phyloP scores from a whole-genome alignment of 148 eudicot species.

The Fallopia convolvulus region DNA sequence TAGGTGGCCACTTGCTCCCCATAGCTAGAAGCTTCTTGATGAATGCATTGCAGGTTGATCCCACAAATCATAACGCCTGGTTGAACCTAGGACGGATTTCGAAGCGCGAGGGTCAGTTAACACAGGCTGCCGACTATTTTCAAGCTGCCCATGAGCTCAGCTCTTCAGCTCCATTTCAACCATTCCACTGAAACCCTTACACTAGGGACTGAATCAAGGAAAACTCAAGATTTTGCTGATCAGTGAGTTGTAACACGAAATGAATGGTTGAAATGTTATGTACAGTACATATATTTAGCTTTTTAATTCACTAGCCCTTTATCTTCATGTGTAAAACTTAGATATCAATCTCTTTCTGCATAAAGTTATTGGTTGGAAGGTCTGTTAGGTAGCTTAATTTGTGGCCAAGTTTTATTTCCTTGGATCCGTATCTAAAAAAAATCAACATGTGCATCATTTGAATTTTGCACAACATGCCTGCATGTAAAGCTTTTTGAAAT shows the following conservation, averaged over 20 bases:
- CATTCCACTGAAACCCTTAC: slow-evolving; percentile 13
- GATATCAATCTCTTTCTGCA: slow-evolving; percentile 1
- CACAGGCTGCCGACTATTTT: slow-evolving; percentile 81
- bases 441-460: neutral
- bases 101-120: slow-evolving; percentile 61
- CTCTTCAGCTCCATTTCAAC: slow-evolving; percentile 66
- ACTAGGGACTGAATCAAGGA: neutral
- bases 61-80: slow-evolving; percentile 76
- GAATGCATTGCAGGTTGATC: slow-evolving; percentile 70
- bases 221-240: neutral
- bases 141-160: slow-evolving; percentile 87
- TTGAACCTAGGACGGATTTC: slow-evolving; percentile 58
- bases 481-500: neutral
- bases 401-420: neutral
- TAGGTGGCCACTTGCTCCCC: slow-evolving; percentile 34
- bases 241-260: slow-evolving; percentile 2
- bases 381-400: neutral
- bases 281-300: neutral
- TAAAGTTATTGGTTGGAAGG: neutral
- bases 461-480: neutral
- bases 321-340: neutral
- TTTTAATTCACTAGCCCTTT: neutral
- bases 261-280: neutral
- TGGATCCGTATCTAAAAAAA: neutral
- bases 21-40: slow-evolving; percentile 68